A percentile compares a stretch with the other conserved stretches of the same genome.
Conservation (phyloP, 2,329 filamentous ascomycete species). For the Karstenula rhodostoma region DNA sequence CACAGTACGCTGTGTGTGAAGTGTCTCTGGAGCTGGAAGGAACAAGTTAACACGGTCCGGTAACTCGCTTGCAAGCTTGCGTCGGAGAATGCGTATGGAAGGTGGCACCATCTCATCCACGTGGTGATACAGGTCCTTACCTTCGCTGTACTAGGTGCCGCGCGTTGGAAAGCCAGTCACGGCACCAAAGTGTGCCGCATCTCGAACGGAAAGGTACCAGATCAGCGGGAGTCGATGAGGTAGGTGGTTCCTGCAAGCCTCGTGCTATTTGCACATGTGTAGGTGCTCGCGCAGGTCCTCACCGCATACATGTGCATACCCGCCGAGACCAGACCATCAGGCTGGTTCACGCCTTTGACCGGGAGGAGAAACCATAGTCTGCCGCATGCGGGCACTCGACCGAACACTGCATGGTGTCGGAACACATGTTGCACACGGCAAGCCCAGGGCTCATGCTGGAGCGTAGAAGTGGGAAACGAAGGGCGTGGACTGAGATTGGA, state of each 20-base stretch:
- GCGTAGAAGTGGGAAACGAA: conserved; percentile 3
- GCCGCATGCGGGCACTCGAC: not conserved
- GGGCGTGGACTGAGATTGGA: not conserved
- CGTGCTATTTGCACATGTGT: not conserved
- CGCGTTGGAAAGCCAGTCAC: not conserved
- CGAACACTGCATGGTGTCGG: conserved; percentile 1
- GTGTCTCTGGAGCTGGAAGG: not conserved
- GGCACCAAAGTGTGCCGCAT: not conserved
- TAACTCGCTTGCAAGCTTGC: not conserved
- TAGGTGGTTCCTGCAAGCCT: conserved; percentile 1
- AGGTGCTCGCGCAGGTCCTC: not conserved
- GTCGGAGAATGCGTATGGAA: not conserved
- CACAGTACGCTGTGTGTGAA: not conserved
- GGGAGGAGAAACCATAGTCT: conserved; percentile 1
- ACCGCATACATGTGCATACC: conserved; percentile 11
- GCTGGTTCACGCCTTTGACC: not conserved
- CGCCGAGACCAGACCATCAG: conserved; percentile 8
- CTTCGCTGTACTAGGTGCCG: not conserved
- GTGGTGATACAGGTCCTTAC: not conserved
- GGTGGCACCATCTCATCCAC: not conserved
- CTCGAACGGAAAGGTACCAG: conserved; percentile 12
- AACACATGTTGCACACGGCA: not conserved
- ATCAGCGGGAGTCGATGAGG: conserved; percentile 9
- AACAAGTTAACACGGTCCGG: not conserved
- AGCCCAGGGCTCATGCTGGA: not conserved